Base-by-base conservation (phyloP, 2,329 filamentous ascomycete genomes). In the Aspergillus eucalypticola region DNA sequence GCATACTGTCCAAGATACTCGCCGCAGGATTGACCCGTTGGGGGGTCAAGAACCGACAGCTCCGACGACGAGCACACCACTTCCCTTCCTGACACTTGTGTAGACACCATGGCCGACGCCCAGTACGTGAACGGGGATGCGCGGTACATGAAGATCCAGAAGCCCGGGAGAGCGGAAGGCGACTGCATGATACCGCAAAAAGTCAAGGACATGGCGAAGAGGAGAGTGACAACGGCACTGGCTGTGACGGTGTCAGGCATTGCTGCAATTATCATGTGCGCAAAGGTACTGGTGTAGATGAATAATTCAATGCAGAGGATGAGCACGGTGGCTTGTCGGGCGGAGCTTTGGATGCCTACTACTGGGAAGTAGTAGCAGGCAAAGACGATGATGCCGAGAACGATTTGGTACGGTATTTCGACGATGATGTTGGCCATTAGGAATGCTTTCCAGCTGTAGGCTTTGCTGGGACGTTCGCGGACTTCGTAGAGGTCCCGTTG, bases 401-500 rank as follows among this genome's bases (percentile, higher is more conserved):
- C 42, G 25, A 50, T 32, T 11, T 50, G 46, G 8, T 50, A 50
- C 6, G 46, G 87, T 1, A 91, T 78, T 70, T 92, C 89, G 44
- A 89, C 87, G 2, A 88, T 50, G 55, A 91, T 83, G 69, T 90
- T 90, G 68, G 86, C 83, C 6, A 88, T 74, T 68, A 91, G 81
- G 75, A 91, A 91, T 0, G 68, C 86, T 63, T 84, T 82, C 89
- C 89, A 91, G 0, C 85, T 88, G 74, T 91, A 92, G 0, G 86
- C 81, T 67, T 90, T 90, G 75, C 82, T 85, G 0, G 86, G 82
- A 2, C 83, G 76, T 65, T 86, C 83, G 49, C 83, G 82, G 4
- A 79, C 81, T 73, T 86, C 83, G 71, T 85, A 86, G 0, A 86
- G 75, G 1, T 80, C 78, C 35, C 83, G 78, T 65, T 85, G 82